phyloP scores from a whole-genome alignment of 176 grass and related monocot genomes.

The Bromus sterilis region DNA sequence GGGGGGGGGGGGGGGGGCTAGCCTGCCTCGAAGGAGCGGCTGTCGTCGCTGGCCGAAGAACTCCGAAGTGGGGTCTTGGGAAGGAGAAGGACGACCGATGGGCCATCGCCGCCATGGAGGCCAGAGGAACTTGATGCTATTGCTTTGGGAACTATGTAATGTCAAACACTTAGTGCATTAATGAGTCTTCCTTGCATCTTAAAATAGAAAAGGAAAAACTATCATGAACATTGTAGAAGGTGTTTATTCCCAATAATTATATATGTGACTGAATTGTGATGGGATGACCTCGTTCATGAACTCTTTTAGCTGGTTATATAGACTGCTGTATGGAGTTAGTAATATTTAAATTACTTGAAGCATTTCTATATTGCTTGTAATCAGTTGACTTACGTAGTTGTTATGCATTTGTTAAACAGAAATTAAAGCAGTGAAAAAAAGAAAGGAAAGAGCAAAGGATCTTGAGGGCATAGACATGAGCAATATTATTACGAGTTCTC shows the following conservation, averaged over 20 bases:
- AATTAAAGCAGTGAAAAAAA: conserved; percentile 85
- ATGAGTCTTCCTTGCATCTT: neutral
- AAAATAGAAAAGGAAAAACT: neutral
- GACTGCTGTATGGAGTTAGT: neutral
- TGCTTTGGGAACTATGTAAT: too few species aligned
- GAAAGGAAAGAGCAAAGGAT: conserved; percentile 93
- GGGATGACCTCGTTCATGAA: neutral
- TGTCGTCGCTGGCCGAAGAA: too few species aligned
- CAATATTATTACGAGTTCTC: conserved; percentile 91
- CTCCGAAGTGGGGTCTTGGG: too few species aligned
- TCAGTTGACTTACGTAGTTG: conserved; percentile 3
- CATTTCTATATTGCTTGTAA: neutral
- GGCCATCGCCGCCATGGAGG: too few species aligned
- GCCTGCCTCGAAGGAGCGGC: too few species aligned
- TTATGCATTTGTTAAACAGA: conserved; percentile 42
- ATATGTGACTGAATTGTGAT: neutral
- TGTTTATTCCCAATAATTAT: conserved; percentile 11
- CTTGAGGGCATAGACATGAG: conserved; percentile 94
- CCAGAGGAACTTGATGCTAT: too few species aligned
- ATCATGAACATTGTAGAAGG: neutral
- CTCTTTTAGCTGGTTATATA: neutral
- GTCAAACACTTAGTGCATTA: too few species aligned
- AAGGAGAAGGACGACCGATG: too few species aligned
- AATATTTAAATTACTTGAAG: neutral
- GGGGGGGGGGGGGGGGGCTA: too few species aligned